Conservation (phyloP, 2,329 filamentous ascomycete genomes). For the Hyphodiscus sp. region DNA sequence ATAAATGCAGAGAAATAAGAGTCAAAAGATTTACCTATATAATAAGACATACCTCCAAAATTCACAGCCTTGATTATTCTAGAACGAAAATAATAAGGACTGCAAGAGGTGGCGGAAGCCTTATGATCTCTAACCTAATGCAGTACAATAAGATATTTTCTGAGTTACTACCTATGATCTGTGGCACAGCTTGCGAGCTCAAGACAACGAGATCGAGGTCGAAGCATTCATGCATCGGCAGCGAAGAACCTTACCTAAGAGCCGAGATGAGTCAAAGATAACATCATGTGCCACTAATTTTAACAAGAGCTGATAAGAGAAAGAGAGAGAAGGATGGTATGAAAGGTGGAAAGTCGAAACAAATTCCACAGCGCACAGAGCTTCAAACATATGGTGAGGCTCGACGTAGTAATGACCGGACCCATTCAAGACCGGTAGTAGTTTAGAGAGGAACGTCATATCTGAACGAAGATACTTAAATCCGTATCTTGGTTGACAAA, state of each 20-base stretch:
- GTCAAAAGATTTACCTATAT: not conserved
- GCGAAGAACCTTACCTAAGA: conserved; percentile 7
- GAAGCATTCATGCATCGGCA: conserved; percentile 13
- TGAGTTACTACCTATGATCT: conserved; percentile 11
- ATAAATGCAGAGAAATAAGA: not conserved
- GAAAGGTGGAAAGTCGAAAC: conserved; percentile 9
- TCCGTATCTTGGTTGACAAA: conserved; percentile 3
- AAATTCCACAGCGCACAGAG: conserved; percentile 11
- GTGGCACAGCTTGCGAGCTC: conserved; percentile 11
- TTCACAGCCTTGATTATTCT: not conserved
- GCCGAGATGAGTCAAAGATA: conserved; percentile 4
- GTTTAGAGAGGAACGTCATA: not conserved
- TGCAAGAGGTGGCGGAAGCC: not conserved
- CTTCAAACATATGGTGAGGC: not conserved
- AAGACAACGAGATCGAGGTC: conserved; percentile 1
- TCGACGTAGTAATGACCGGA: not conserved
- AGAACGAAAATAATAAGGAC: not conserved
- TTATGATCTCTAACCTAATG: not conserved
- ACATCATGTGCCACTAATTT: not conserved
- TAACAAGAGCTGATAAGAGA: too few relatives aligned
- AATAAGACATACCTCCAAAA: not conserved
- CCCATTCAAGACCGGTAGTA: not conserved
- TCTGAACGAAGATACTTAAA: not conserved
- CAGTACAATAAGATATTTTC: not conserved
- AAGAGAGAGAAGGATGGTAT: not conserved